Conservation (phyloP, 306 rosid species). For the Trifolium subterraneum region DNA sequence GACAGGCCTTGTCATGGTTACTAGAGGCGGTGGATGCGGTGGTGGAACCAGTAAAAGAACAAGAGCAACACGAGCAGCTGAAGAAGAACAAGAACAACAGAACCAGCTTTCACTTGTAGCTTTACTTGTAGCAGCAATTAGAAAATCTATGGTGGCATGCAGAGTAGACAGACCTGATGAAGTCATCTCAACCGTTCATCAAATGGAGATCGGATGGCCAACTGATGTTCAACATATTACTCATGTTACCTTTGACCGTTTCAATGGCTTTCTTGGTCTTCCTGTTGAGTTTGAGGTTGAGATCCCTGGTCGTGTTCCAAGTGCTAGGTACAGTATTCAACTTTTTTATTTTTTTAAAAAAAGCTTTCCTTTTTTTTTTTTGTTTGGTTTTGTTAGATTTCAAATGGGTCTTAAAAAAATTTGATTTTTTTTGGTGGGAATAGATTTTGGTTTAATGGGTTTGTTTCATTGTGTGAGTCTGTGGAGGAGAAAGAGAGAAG, state of each 20-base stretch:
- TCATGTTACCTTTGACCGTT: conserved; percentile 93
- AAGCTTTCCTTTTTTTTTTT: neutral
- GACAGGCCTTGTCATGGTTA: conserved; percentile 80
- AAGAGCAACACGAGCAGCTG: conserved; percentile 38
- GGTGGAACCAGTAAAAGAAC: conserved; percentile 57
- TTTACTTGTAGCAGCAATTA: conserved; percentile 63
- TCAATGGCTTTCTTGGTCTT: conserved; percentile 91
- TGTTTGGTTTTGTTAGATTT: conserved; percentile 16
- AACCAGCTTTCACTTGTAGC: conserved; percentile 68
- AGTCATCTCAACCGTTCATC: conserved; percentile 69
- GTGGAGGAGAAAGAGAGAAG: conserved; percentile 28
- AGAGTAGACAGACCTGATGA: conserved; percentile 70
- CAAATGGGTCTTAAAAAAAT: conserved; percentile 31
- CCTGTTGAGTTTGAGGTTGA: conserved; percentile 81
- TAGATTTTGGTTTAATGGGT: conserved; percentile 28
- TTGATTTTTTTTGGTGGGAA: neutral
- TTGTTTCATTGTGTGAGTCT: conserved; percentile 15
- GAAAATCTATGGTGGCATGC: conserved; percentile 92
- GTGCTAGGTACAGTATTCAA: conserved; percentile 69
- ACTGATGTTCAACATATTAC: conserved; percentile 81
- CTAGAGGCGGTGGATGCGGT: conserved; percentile 75
- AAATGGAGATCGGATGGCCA: conserved; percentile 93
- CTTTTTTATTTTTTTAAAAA: neutral
- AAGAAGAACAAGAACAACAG: conserved; percentile 66
- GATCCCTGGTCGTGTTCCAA: conserved; percentile 91